These are phyloP conservation scores for Neurospora sp. DNA, from an alignment of 495 filamentous ascomycete genomes.

Conservation along the genomic window DNA sequence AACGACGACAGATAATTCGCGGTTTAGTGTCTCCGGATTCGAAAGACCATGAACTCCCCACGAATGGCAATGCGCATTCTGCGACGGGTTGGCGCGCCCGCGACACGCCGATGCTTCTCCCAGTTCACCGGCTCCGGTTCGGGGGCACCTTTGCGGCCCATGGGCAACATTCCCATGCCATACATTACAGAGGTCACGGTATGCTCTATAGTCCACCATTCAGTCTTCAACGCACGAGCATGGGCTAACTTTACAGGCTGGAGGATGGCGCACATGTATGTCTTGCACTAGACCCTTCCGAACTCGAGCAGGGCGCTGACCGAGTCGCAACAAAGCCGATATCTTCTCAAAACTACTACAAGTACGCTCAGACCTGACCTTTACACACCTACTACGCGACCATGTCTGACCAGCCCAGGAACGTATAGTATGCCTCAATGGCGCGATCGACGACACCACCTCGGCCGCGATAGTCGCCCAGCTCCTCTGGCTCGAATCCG, in stretches of 20 bases:
- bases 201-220: constrained; percentile 26
- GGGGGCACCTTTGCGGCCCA: constrained; percentile 21
- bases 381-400: background rate
- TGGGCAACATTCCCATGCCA: constrained; percentile 54
- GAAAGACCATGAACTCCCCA: constrained; percentile 20
- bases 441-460: constrained; percentile 75
- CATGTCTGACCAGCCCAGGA: constrained; percentile 43
- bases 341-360: constrained; percentile 75
- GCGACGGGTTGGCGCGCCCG: constrained; percentile 12
- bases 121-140: constrained; percentile 14
- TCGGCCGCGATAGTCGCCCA: constrained; percentile 91
- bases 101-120: constrained; percentile 28
- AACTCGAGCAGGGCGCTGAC: constrained; percentile 17
- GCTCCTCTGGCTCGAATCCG: constrained; percentile 95
- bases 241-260: constrained; percentile 52
- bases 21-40: background rate
- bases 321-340: constrained; percentile 46
- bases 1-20: background rate
- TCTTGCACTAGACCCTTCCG: constrained; percentile 11
- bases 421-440: constrained; percentile 92
- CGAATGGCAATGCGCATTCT: constrained; percentile 24
- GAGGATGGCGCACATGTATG: constrained; percentile 85
- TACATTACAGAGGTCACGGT: constrained; percentile 76
- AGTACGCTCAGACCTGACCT: constrained; percentile 28
- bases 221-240: background rate